Evolutionary conservation across 2,329 filamentous ascomycete species (phyloP), one percentile per base, ranked within the genome.

Genomic region (Penicillium sp.): DNA sequence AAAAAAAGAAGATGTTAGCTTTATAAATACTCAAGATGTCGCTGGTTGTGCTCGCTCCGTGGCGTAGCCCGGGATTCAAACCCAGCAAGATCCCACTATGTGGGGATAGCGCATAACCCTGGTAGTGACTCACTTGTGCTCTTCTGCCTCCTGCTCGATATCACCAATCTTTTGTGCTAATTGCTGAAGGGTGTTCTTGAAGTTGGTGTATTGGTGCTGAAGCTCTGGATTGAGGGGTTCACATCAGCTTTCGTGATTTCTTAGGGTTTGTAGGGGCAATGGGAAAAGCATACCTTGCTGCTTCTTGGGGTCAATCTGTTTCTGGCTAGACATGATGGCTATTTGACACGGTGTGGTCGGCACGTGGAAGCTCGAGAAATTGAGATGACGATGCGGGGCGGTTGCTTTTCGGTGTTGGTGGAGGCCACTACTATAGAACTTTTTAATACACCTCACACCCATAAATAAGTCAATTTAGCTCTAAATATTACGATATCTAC

Each of bases 101-200:
- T 13, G 13, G 19, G 2, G 10, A 23, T 2, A 16, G 38, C 31
- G 15, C 21, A 33, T 33, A 21, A 9, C 4, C 16, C 8, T 13
- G 7, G 0, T 2, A 16, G 58, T 21, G 15, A 76, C 88, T 73
- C 79, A 97, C 94, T 96, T 97, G 82, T 99, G 94, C 75, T 99
- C 94, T 76, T 99, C 94, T 21, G 90, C 88, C 75, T 97, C 94
- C 74, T 96, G 91, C 79, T 99, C 94, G 55, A 99, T 92, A 72
- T 97, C 92, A 40, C 94, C 94, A 67, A 99, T 97, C 76, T 96
- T 97, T 71, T 92, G 88, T 31, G 94, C 94, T 69, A 99, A 87
- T 71, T 94, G 90, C 77, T 97, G 93, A 57, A 99, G 84, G 34
- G 81, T 86, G 69, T 84, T 86, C 70, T 87, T 88, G 81, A 84